These are phyloP conservation scores for Metroxylon sagu DNA, from an alignment of 176 grass and related monocot genomes.

Conservation along the genomic window DNA sequence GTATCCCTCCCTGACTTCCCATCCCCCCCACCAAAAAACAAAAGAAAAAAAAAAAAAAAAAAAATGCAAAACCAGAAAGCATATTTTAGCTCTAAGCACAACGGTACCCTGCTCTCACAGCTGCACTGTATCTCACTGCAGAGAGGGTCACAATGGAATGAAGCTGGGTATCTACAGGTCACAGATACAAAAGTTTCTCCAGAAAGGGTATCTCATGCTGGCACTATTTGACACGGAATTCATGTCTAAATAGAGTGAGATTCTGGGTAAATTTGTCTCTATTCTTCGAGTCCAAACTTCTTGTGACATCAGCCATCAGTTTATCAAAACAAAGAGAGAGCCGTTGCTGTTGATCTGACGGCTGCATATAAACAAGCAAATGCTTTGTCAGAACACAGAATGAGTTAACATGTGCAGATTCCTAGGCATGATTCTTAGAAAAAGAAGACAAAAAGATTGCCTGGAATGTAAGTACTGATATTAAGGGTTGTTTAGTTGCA, in stretches of 20 bases:
- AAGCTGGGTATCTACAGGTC: conserved; percentile 38
- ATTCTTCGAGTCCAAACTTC: conserved; percentile 93
- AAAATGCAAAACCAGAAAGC: no score
- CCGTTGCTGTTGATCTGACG: conserved; percentile 73
- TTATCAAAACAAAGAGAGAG: conserved; percentile 90
- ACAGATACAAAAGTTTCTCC: conserved; percentile 14
- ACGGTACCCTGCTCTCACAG: not conserved
- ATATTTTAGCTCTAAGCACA: conserved; percentile 2
- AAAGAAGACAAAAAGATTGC: no score
- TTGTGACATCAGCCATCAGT: conserved; percentile 82
- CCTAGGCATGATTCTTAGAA: no score
- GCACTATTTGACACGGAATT: conserved; percentile 77
- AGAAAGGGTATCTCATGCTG: not conserved
- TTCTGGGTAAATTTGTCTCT: conserved; percentile 98
- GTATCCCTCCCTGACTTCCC: no score
- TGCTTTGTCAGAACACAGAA: no score
- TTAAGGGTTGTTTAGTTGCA: no score
- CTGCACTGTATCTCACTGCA: no score
- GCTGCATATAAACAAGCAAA: conserved; percentile 40
- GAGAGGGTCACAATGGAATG: conserved; percentile 18
- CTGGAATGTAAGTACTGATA: no score
- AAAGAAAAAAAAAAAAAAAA: no score
- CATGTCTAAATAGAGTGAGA: conserved; percentile 79
- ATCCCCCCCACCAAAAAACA: no score
- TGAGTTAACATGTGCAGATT: no score